phyloP scores from a whole-genome alignment of 139 green algal genomes.

The Medakamo hakoo region DNA sequence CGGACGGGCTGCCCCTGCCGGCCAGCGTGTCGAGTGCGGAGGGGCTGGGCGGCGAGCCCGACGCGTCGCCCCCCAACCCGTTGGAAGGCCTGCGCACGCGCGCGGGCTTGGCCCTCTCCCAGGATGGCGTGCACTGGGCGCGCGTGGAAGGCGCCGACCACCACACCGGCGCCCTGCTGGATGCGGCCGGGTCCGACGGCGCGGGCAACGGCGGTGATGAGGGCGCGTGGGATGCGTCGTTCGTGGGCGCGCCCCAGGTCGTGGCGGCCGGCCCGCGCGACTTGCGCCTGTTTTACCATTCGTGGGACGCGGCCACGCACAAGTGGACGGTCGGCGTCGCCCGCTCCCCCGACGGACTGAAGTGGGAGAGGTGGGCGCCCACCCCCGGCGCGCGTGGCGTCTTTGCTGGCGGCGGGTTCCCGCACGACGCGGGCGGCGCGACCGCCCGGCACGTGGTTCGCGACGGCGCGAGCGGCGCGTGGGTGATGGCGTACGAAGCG shows the following conservation, averaged over 20 bases:
- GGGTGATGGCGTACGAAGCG: constrained; percentile 83
- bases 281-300: constrained; percentile 85
- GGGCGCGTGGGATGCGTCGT: constrained; percentile 71
- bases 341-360: constrained; percentile 57
- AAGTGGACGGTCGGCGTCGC: constrained; percentile 46
- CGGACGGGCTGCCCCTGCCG: constrained; percentile 16
- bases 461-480: constrained; percentile 55
- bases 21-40: not conserved
- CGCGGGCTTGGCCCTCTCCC: constrained; percentile 68
- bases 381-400: constrained; percentile 19
- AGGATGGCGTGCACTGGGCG: constrained; percentile 88
- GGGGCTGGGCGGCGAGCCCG: not conserved
- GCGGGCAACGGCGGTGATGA: too few species aligned
- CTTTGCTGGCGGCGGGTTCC: not conserved
- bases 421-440: constrained; percentile 43
- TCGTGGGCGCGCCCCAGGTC: constrained; percentile 58
- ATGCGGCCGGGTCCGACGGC: too few species aligned
- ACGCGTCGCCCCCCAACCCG: not conserved
- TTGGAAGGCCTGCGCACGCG: constrained; percentile 54
- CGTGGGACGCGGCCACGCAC: constrained; percentile 24
- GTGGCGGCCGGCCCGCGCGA: constrained; percentile 43
- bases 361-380: constrained; percentile 38
- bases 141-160: constrained; percentile 90
- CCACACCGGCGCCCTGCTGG: constrained; percentile 74
- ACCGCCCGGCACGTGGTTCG: constrained; percentile 31